phyloP scores from a whole-genome alignment of 2,329 filamentous ascomycete genomes.

The Aspergillus neotritici region DNA sequence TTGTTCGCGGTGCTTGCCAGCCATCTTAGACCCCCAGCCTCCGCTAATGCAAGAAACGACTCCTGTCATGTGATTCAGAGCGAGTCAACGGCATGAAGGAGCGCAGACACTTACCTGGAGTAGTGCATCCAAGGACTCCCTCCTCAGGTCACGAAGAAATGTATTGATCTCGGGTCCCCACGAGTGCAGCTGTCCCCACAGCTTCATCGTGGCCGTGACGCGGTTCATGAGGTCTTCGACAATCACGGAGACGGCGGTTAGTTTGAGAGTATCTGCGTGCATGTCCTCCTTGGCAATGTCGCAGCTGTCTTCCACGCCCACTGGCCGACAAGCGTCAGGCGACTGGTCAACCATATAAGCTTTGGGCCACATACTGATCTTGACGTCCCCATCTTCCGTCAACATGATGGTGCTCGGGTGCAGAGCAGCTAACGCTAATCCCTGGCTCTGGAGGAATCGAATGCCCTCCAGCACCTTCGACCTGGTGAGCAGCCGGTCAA shows the following conservation, averaged over 20 bases:
- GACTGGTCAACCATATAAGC: not conserved
- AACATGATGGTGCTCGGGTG: not conserved
- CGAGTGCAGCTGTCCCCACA: no score
- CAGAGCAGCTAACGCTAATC: not conserved
- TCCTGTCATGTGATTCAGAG: not conserved
- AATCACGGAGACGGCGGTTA: not conserved
- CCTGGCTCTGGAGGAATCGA: not conserved
- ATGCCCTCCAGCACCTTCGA: not conserved
- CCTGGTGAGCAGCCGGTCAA: not conserved
- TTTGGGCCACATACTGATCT: not conserved
- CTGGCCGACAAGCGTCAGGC: not conserved
- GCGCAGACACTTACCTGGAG: not conserved
- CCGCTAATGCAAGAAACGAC: not conserved
- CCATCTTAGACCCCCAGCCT: not conserved
- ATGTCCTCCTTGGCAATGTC: not conserved
- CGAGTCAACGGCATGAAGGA: not conserved
- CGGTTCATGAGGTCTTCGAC: not conserved
- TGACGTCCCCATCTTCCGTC: not conserved
- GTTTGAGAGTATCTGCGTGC: not conserved
- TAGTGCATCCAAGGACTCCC: not conserved
- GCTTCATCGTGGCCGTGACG: no score
- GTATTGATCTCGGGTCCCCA: not conserved
- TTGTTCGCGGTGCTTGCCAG: no score
- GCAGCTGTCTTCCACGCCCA: slow-evolving; percentile 1
- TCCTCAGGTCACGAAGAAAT: not conserved